Evolutionary conservation across 345 rosid species (phyloP), one percentile per base, ranked within the genome.

Genomic region (Limnanthes douglasii): DNA sequence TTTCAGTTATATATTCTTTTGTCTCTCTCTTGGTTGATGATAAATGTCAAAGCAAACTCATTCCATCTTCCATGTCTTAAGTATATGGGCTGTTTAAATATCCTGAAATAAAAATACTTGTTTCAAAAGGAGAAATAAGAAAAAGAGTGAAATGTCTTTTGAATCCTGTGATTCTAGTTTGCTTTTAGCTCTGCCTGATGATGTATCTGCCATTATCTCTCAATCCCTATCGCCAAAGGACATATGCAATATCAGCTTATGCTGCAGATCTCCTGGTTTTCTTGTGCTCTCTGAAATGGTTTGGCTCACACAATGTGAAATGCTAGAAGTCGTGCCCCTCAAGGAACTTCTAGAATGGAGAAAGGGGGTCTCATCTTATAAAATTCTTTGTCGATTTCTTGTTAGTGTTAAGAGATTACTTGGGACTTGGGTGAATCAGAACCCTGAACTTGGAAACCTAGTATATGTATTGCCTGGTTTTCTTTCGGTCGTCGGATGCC

Each of bases 371-470:
- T 59, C 63, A 8, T 70, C 84, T 9, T 78, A 66, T 44, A 72
- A 50, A 69, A 46, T 67, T 0, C 71, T 86, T 11, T 78, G 79
- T 57, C 53, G 77, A 35, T 86, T 78, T 45, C 74, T 78, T 30
- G 41, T 62, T 0, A 37, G 52, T 15, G 78, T 86, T 30, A 68
- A 66, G 54, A 86, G 86, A 21, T 61, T 86, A 15, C 42, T 72
- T 24, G 94, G 96, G 4, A 57, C 81, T 31, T 86, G 96, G 92
- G 94, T 78, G 65, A 84, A 81, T 34, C 81, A 81, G 49, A 81
- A 86, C 47, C 94, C 94, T 21, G 94, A 86, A 56, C 84, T 86
- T 25, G 94, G 94, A 22, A 86, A 81, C 57, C 84, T 81, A 19
- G 94, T 81, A 18, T 72, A 85, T 54, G 86, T 70, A 5, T 74